Percentiles rank a stretch among this genome's conserved stretches.
phyloP scores from a whole-genome alignment of 345 rosid species.

The Schrenkiella parvula region DNA sequence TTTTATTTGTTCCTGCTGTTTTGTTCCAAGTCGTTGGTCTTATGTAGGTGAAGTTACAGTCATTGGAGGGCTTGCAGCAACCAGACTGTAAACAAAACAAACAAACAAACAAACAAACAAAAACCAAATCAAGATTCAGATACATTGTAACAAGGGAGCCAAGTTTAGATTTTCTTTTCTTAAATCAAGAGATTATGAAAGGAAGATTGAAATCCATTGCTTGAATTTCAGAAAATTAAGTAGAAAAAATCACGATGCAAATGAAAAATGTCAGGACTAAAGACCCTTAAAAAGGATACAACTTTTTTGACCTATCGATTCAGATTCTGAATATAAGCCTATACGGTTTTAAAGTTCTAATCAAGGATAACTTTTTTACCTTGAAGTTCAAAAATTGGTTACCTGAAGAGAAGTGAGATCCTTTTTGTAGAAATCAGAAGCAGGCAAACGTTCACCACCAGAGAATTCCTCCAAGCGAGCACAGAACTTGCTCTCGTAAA shows the following conservation, averaged over 20 bases:
- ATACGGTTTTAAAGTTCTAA: neutral
- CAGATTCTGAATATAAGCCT: neutral
- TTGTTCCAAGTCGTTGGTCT: conserved; percentile 61
- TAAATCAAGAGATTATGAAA: neutral
- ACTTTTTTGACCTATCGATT: neutral
- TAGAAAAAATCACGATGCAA: no score
- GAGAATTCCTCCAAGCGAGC: conserved; percentile 26
- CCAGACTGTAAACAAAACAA: conserved; percentile 55
- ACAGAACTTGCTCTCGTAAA: conserved; percentile 50
- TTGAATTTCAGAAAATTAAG: no score
- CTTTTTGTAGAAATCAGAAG: conserved; percentile 24
- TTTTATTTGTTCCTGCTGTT: conserved; percentile 11
- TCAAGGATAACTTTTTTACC: neutral
- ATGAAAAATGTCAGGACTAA: no score
- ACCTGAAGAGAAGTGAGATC: conserved; percentile 59
- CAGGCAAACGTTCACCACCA: neutral
- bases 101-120: neutral
- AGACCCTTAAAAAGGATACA: neutral
- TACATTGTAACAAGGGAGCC: neutral
- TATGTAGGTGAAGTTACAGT: conserved; percentile 56
- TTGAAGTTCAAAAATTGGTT: neutral
- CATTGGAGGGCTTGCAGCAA: conserved; percentile 85
- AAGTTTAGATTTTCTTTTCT: neutral
- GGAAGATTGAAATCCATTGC: neutral
- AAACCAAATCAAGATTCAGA: neutral